Percentiles rank a stretch among this genome's conserved stretches.
These are phyloP conservation scores for Cutaneotrichosporon spelunceum DNA, from an alignment of 1,284 basidiomycete species.

Conservation along the genomic window DNA sequence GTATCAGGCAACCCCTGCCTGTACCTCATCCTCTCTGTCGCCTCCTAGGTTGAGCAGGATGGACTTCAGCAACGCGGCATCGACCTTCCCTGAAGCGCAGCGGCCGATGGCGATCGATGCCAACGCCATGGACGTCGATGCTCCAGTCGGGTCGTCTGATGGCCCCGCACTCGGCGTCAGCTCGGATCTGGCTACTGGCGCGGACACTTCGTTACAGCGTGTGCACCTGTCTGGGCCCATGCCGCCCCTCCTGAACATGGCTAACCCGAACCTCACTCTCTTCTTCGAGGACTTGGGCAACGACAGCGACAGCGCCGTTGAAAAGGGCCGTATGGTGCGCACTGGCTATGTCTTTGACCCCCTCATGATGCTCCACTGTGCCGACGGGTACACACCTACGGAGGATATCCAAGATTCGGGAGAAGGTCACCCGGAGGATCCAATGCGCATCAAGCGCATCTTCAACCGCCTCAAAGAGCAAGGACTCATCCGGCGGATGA, in stretches of 20 bases:
- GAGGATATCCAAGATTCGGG: slow-evolving; percentile 50
- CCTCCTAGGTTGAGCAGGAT: neutral
- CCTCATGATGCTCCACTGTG: slow-evolving; percentile 78
- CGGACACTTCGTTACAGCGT: neutral
- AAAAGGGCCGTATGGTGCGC: slow-evolving; percentile 28
- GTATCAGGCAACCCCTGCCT: neutral
- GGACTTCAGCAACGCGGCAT: slow-evolving; percentile 5
- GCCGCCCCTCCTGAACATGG: neutral
- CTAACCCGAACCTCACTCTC: slow-evolving; percentile 7
- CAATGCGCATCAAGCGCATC: slow-evolving; percentile 79
- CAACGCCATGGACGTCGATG: slow-evolving; percentile 30
- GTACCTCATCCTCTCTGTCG: neutral
- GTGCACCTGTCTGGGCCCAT: neutral
- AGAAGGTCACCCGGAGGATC: slow-evolving; percentile 75
- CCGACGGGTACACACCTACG: slow-evolving; percentile 51
- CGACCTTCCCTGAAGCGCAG: neutral
- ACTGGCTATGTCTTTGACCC: slow-evolving; percentile 81
- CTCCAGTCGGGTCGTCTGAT: slow-evolving; percentile 3
- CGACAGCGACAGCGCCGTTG: neutral
- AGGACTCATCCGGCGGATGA: slow-evolving; percentile 70
- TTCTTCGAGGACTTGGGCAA: neutral
- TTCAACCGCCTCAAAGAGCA: slow-evolving; percentile 63
- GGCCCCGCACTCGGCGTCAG: neutral
- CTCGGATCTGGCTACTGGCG: neutral
- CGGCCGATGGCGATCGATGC: slow-evolving; percentile 11